A percentile compares a stretch with the other conserved stretches of the same genome.
phyloP scores from a whole-genome alignment of 2,329 filamentous ascomycete genomes.

The Ophioceras dolichostomum region DNA sequence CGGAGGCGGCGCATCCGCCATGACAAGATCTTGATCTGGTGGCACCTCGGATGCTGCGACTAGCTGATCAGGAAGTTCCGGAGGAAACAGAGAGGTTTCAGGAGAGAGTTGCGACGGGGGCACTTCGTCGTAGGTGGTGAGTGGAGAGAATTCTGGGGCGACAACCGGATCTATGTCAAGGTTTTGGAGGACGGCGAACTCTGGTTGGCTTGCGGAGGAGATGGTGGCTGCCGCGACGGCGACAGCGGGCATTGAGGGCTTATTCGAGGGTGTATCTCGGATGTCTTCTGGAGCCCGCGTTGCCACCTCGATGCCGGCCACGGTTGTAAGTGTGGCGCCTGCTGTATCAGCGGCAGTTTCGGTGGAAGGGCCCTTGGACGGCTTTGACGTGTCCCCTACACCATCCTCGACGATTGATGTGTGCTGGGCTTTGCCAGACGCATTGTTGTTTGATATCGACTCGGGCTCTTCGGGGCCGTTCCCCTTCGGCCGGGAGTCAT shows the following conservation, averaged over 20 bases:
- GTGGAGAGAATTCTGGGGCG: slow-evolving; percentile 1
- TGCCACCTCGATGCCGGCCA: background rate
- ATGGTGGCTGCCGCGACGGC: no score
- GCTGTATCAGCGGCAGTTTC: background rate
- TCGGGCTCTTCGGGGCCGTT: slow-evolving; percentile 24
- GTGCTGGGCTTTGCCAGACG: background rate
- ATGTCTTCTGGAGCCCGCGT: no score
- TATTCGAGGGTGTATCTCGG: no score
- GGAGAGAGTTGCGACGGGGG: slow-evolving; percentile 1
- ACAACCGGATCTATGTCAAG: background rate
- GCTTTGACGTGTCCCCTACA: background rate
- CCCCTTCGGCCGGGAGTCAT: slow-evolving; percentile 9
- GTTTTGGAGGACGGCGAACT: no score
- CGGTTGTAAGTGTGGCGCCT: background rate
- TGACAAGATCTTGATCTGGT: slow-evolving; percentile 9
- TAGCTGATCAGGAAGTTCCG: background rate
- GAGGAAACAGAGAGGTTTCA: background rate
- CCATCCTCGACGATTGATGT: no score
- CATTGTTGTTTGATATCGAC: slow-evolving; percentile 1
- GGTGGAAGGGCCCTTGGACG: background rate
- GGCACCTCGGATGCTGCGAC: background rate
- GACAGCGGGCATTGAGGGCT: no score
- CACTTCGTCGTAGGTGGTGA: slow-evolving; percentile 1
- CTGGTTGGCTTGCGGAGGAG: no score
- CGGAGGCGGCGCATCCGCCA: slow-evolving; percentile 11